These are phyloP conservation scores for Saccharomyces paradoxus DNA, from an alignment of 805 yeast genomes.

Conservation along the genomic window DNA sequence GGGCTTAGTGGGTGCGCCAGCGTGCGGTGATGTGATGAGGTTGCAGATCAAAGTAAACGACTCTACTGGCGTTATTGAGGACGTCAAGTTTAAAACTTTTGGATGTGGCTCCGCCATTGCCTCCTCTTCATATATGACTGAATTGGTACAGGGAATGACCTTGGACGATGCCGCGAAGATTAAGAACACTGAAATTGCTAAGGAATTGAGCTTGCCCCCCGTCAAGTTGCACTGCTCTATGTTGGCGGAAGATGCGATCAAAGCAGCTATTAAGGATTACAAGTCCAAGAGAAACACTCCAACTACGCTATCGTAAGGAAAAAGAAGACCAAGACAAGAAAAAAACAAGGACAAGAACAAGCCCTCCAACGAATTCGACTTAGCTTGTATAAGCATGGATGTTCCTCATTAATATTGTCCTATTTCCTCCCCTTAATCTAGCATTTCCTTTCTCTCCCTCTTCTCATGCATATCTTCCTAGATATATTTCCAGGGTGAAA, in stretches of 20 bases:
- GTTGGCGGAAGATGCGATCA: constrained; percentile 98
- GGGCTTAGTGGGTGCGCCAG: constrained; percentile 97
- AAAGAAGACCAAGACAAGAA: neutral
- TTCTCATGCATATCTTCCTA: neutral
- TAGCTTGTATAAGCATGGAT: neutral
- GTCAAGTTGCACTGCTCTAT: constrained; percentile 97
- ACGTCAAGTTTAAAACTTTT: constrained; percentile 94
- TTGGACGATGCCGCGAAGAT: constrained; percentile 87
- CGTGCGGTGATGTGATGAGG: constrained; percentile 98
- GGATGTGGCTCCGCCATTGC: constrained; percentile 99
- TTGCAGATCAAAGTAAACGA: constrained; percentile 89
- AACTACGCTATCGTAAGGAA: constrained; percentile 5
- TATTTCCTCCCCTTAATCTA: neutral
- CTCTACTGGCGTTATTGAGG: constrained; percentile 79
- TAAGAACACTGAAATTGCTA: constrained; percentile 89
- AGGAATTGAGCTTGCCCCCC: constrained; percentile 89
- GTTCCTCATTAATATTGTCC: neutral
- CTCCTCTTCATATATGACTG: constrained; percentile 87
- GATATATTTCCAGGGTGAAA: neutral
- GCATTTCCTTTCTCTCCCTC: neutral
- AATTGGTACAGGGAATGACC: constrained; percentile 86
- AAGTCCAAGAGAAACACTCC: constrained; percentile 55
- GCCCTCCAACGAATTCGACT: neutral
- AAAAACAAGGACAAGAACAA: neutral
- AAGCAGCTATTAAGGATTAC: constrained; percentile 93